A percentile compares a stretch with the other conserved stretches of the same genome.
phyloP scores from a whole-genome alignment of 768 basidiomycete species.

The Cystofilobasidium bisporidii region DNA sequence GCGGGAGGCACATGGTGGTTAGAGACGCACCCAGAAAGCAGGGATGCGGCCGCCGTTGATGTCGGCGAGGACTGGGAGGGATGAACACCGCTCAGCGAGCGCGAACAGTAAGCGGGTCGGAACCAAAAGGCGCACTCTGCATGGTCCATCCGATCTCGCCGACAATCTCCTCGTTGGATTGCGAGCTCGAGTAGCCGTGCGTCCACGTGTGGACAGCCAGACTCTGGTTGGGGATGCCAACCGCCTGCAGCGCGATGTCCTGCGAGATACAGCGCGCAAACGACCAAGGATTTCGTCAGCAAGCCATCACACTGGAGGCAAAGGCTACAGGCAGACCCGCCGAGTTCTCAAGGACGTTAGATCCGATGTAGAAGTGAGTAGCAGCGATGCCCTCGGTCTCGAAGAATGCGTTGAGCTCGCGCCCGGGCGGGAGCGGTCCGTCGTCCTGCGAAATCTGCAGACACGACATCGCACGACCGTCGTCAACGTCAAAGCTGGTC shows the following conservation, averaged over 20 bases:
- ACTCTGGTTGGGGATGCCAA: constrained; percentile 7
- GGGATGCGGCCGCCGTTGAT: constrained; percentile 67
- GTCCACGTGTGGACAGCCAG: constrained; percentile 26
- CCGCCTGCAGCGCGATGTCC: constrained; percentile 17
- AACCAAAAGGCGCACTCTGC: constrained; percentile 37
- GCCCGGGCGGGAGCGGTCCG: constrained; percentile 52
- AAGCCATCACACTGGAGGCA: too few relatives aligned
- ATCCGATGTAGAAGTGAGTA: constrained; percentile 52
- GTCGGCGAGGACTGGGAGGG: constrained; percentile 53
- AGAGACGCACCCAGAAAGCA: constrained; percentile 79
- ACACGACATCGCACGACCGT: too few relatives aligned
- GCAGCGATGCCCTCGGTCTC: constrained; percentile 55
- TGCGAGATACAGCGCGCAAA: not conserved
- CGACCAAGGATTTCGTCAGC: too few relatives aligned
- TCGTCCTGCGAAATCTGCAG: constrained; percentile 61
- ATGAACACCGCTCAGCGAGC: too few relatives aligned
- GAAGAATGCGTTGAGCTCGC: constrained; percentile 57
- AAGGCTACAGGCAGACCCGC: not conserved
- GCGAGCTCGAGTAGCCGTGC: constrained; percentile 33
- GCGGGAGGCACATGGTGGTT: too few relatives aligned
- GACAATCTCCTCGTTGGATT: constrained; percentile 58
- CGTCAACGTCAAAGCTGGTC: too few relatives aligned
- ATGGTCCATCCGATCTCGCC: constrained; percentile 67
- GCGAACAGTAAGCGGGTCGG: too few relatives aligned
- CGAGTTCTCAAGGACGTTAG: constrained; percentile 54